These are phyloP conservation scores for Venturia carpophila DNA, from an alignment of 2,329 filamentous ascomycete genomes.

Conservation along the genomic window DNA sequence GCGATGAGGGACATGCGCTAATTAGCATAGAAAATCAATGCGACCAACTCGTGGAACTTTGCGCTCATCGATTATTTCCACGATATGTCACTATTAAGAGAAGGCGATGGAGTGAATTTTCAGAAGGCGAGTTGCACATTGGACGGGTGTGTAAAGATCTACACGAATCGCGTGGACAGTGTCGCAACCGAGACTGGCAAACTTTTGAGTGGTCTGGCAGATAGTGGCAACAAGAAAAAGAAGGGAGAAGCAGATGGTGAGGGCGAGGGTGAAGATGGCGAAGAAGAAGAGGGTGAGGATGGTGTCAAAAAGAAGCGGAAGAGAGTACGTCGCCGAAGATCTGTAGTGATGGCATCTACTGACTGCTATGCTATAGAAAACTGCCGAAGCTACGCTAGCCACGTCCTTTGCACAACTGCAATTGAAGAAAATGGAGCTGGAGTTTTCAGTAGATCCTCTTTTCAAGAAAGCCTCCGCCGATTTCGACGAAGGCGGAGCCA, in stretches of 20 bases:
- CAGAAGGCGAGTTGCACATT: constrained; percentile 97
- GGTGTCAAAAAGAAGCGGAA: constrained; percentile 61
- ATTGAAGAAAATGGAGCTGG: constrained; percentile 94
- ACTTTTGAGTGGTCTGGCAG: constrained; percentile 83
- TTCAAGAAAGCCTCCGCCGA: constrained; percentile 99
- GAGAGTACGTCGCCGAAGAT: constrained; percentile 47
- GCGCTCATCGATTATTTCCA: constrained; percentile 99
- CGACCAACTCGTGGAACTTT: constrained; percentile 97
- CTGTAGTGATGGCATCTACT: neutral
- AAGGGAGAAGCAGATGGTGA: constrained; percentile 49
- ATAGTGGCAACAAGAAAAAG: constrained; percentile 60
- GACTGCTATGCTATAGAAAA: constrained; percentile 31
- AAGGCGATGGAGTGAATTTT: constrained; percentile 96
- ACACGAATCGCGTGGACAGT: constrained; percentile 95
- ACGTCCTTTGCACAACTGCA: constrained; percentile 81
- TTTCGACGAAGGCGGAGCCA: constrained; percentile 96
- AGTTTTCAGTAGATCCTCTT: constrained; percentile 93
- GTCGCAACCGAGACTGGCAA: constrained; percentile 97
- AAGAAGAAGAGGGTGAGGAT: constrained; percentile 55
- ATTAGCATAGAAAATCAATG: constrained; percentile 63
- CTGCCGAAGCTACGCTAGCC: constrained; percentile 85
- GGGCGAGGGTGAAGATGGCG: constrained; percentile 37
- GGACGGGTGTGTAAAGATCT: constrained; percentile 98
- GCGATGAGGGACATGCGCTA: constrained; percentile 7
- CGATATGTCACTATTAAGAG: constrained; percentile 94